Evolutionary conservation across 2,329 filamentous ascomycete genomes (phyloP), one percentile per base, ranked within the genome.

Genomic region (Colletotrichum sublineola): DNA sequence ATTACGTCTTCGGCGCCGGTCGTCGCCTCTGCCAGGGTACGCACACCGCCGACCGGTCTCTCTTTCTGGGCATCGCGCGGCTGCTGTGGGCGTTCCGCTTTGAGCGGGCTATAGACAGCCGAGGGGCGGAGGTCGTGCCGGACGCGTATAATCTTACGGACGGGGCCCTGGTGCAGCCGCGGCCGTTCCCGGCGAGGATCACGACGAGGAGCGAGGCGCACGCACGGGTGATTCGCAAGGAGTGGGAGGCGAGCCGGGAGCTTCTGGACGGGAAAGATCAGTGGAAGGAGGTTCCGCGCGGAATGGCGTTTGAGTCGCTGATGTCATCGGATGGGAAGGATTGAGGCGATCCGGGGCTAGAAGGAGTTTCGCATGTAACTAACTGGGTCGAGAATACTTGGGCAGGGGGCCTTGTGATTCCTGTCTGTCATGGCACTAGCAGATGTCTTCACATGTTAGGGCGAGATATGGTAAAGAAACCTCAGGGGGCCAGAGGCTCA

Each of bases 81-180:
- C 78, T 87, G 0, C 76, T 91, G 0, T 91, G 88, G 89, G 88
- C 82, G 0, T 90, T 89, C 65, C 76, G 86, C 0, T 77, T 86
- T 7, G 73, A 71, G 0, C 78, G 79, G 9, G 63, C 46, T 2
- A n/a, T 63, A 11, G 66, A 67, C 29, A 6, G 57, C 2, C 9
- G 31, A 1, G 73, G 69, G 0, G 12, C 18, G 6, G 74, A 81
- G 2, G 72, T 83, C 15, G 81, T 82, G 0, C 81, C 81, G 2
- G 82, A 84, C 46, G 83, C 82, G 42, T 66, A 63, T 42, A 44
- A 58, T 33, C 53, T 71, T 15, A 52, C 68, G 40, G 33, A 64
- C 20, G 31, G 68, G 44, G 40, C 58, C 3, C 3, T 71, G 29
- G 58, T 71, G 14, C 68, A 63, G 8, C 68, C 68, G 7, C 57